Percentiles rank a stretch among this genome's conserved stretches.
These are phyloP conservation scores for Petasospora rhodanensis DNA, from an alignment of 1,139 yeast species.

Conservation along the genomic window DNA sequence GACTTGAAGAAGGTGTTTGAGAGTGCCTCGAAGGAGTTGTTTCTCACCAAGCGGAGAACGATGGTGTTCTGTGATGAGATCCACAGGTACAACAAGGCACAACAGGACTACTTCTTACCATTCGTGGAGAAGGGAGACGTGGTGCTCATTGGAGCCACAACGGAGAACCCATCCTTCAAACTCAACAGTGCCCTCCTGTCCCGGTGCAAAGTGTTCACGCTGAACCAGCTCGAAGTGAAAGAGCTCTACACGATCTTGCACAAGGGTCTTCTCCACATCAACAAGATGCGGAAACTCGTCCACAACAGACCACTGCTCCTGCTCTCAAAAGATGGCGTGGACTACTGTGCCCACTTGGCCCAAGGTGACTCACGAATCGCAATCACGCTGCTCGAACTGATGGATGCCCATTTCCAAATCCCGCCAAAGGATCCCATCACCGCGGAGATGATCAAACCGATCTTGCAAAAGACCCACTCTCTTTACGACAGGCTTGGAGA, in stretches of 20 bases:
- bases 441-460: slow-evolving; percentile 35
- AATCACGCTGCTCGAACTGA: slow-evolving; percentile 66
- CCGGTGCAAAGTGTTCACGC: slow-evolving; percentile 80
- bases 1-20: slow-evolving; percentile 71
- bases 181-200: slow-evolving; percentile 84
- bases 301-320: slow-evolving; percentile 39
- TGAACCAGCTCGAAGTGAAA: slow-evolving; percentile 54
- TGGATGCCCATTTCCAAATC: slow-evolving; percentile 34
- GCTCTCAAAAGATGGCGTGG: slow-evolving; percentile 52
- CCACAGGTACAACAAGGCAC: slow-evolving; percentile 84
- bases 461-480: slow-evolving; percentile 49
- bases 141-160: slow-evolving; percentile 86
- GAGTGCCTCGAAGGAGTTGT: slow-evolving; percentile 64
- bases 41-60: slow-evolving; percentile 64
- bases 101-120: slow-evolving; percentile 80
- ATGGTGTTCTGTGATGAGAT: slow-evolving; percentile 89
- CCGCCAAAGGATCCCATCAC: slow-evolving; percentile 5
- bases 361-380: slow-evolving; percentile 91
- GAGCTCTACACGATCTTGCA: slow-evolving; percentile 58
- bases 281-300: slow-evolving; percentile 48
- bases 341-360: slow-evolving; percentile 70
- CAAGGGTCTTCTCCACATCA: slow-evolving; percentile 59
- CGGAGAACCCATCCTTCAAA: slow-evolving; percentile 94
- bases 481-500: slow-evolving; percentile 88
- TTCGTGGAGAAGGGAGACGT: slow-evolving; percentile 66